Evolutionary conservation across 2,329 filamentous ascomycete species (phyloP).

Genomic region (Fusarium sp.): DNA sequence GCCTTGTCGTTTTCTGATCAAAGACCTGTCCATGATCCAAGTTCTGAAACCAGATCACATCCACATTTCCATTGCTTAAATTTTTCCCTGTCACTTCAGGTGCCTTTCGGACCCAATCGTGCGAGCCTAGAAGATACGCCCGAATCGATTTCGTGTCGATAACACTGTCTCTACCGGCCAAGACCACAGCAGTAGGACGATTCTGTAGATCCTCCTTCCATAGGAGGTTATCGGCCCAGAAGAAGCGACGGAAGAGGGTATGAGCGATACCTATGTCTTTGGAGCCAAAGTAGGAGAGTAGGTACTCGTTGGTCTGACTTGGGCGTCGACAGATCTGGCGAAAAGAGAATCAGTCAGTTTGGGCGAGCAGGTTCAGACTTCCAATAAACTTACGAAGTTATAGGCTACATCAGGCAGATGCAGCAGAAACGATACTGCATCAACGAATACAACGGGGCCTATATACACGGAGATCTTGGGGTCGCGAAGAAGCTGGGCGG

Average conservation of each 20-base stretch:
- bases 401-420: constrained; percentile 73
- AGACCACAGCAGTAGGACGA: constrained; percentile 59
- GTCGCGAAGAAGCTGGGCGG: constrained; percentile 65
- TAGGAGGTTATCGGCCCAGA: constrained; percentile 71
- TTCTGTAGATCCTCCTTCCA: constrained; percentile 68
- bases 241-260: constrained; percentile 68
- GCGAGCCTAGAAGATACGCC: constrained; percentile 59
- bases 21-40: constrained; percentile 70
- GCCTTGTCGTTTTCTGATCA: constrained; percentile 51
- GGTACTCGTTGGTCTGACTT: constrained; percentile 65
- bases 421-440: constrained; percentile 70
- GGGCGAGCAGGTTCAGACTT: not conserved
- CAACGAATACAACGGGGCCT: constrained; percentile 65
- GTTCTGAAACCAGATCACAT: constrained; percentile 66
- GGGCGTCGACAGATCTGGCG: constrained; percentile 55
- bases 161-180: constrained; percentile 66
- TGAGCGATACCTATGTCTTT: constrained; percentile 70
- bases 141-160: constrained; percentile 66
- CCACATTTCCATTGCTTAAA: constrained; percentile 54
- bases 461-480: constrained; percentile 53
- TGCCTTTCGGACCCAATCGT: constrained; percentile 41
- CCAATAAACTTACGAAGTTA: constrained; percentile 63
- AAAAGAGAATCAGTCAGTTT: too few species aligned
- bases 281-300: constrained; percentile 70
- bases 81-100: constrained; percentile 23